phyloP scores from a whole-genome alignment of 202 grass and related monocot genomes.

The Eragrostis tef region DNA sequence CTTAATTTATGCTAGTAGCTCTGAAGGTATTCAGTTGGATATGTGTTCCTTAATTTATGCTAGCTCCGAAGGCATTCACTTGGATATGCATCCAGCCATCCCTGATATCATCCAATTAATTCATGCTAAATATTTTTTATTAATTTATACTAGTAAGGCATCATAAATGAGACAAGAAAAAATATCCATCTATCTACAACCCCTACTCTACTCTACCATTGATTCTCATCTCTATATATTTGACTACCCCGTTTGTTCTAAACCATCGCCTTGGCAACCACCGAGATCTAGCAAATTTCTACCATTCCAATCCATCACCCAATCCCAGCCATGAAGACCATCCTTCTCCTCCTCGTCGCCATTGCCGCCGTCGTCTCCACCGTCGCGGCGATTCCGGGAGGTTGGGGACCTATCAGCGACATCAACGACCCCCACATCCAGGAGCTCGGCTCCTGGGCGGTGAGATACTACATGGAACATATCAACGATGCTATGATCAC shows the following conservation, averaged over 20 bases:
- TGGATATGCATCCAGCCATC: neutral
- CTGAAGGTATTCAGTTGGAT: neutral
- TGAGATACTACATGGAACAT: constrained; percentile 51
- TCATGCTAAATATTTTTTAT: neutral
- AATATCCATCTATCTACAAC: neutral
- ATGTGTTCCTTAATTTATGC: neutral
- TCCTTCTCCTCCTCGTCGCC: neutral
- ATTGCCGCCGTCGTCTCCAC: neutral
- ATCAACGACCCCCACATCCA: constrained; percentile 45
- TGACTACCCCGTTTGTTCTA: neutral
- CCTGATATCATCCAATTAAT: neutral
- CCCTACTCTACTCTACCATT: neutral
- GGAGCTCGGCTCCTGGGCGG: constrained; percentile 58
- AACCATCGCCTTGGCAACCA: neutral
- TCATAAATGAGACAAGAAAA: neutral
- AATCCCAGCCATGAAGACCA: neutral
- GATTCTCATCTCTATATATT: neutral
- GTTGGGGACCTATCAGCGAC: constrained; percentile 50
- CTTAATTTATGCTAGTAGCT: no score
- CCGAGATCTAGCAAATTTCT: neutral
- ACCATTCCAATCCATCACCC: neutral
- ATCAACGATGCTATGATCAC: constrained; percentile 31
- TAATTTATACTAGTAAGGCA: neutral
- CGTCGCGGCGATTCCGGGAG: neutral
- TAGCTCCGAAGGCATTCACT: neutral